Evolutionary conservation across 2,329 filamentous ascomycete genomes (phyloP), one percentile per base, ranked within the genome.

Genomic region (Paecilomyces sp.): DNA sequence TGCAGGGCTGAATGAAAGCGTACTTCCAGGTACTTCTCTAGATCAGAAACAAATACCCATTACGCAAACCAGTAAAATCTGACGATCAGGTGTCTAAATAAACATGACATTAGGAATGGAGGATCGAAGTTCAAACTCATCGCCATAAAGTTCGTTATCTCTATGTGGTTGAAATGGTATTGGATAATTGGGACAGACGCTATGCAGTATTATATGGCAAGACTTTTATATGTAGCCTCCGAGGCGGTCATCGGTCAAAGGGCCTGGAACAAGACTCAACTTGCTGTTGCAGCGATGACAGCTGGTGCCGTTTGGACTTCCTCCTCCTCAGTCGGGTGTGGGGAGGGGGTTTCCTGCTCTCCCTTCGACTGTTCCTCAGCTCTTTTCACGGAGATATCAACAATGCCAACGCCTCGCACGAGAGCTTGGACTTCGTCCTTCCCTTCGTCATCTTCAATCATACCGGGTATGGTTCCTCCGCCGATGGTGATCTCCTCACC

Each of bases 401-500:
- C 66, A 31, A 74, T 54, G 2, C 73, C 73, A 34, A 76, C 72
- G 3, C 73, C 73, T 25, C 65, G 63, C 11, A 76, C 64, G 33
- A 76, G 59, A n/a, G 72, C 67, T 25, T 69, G 64, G 3, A 68
- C 66, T n/a, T 66, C 61, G 4, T 64, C 58, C 52, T 50, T 63
- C 2, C 50, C 57, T 22, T 57, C 64, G 8, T 58, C 58, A 36
- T 66, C 65, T 47, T 65, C 67, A 58, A 70, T 60, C 25, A 66
- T 61, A 50, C 68, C 61, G 7, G 72, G 69, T 12, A 72, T 62
- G 22, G 63, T 68, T 3, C 72, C 73, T 57, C 72, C 63, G 1
- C 77, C 76, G 57, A 76, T 68, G 30, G 78, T 64, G 41, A 74
- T 66, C 55, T 77, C 75, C 60, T 78, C 73, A 1, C 68, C 72